Conservation (phyloP, 2,329 filamentous ascomycete species). For the Cladosporium sp. region DNA sequence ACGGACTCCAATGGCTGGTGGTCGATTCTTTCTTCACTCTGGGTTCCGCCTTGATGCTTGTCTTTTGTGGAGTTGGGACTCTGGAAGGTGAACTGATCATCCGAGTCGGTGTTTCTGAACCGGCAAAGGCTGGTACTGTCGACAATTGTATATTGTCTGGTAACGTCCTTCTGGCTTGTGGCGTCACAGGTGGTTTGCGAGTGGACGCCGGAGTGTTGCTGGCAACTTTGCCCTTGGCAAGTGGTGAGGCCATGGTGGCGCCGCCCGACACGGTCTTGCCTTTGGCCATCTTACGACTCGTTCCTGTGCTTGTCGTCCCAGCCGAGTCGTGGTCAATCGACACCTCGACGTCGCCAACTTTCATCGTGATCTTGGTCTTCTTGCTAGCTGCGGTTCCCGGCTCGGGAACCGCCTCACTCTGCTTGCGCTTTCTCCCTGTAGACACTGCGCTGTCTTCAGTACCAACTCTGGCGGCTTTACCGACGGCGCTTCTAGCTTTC, state of each 20-base stretch:
- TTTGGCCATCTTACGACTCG: constrained; percentile 22
- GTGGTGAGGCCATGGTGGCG: not conserved
- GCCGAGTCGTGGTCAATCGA: constrained; percentile 30
- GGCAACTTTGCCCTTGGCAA: constrained; percentile 22
- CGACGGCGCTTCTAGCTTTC: constrained; percentile 44
- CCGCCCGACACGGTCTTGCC: constrained; percentile 11
- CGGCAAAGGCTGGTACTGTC: not conserved
- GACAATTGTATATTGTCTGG: not conserved
- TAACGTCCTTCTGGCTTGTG: not conserved
- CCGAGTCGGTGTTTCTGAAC: not conserved
- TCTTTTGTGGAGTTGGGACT: not conserved
- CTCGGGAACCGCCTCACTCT: constrained; percentile 23
- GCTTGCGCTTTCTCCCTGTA: constrained; percentile 28
- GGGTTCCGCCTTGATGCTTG: constrained; percentile 19
- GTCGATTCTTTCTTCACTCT: not conserved
- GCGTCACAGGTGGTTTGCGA: constrained; percentile 23
- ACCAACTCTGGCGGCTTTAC: not conserved
- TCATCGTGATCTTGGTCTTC: constrained; percentile 34
- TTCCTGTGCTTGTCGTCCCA: not conserved
- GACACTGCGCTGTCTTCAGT: not conserved
- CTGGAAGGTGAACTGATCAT: not conserved
- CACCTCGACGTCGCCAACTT: constrained; percentile 30
- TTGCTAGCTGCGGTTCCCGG: constrained; percentile 22
- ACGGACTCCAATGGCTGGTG: not conserved
- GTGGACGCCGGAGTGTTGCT: not conserved